Percentiles rank a stretch among this genome's conserved stretches.
phyloP scores from a whole-genome alignment of 352 stramenopile genomes.

The Globisporangium takayamanum region DNA sequence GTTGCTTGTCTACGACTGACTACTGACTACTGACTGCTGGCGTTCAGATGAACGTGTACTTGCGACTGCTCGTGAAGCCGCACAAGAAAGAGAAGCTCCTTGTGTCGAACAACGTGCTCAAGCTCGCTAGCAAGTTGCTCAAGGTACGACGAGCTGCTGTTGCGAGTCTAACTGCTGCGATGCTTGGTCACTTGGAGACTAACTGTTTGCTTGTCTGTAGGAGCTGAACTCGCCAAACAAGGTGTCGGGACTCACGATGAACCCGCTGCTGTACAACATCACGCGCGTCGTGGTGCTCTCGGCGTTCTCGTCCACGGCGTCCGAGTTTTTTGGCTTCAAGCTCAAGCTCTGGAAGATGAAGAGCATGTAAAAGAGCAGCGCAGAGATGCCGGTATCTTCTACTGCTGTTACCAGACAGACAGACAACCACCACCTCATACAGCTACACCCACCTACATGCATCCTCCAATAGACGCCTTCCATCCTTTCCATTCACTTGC shows the following conservation, averaged over 20 bases:
- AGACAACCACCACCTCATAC: not conserved
- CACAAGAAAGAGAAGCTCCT: slow-evolving; percentile 88
- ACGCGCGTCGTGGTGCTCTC: slow-evolving; percentile 86
- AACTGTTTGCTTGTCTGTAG: slow-evolving; percentile 16
- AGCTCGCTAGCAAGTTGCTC: slow-evolving; percentile 88
- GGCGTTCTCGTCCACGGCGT: slow-evolving; percentile 84
- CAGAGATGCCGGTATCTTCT: too few relatives aligned
- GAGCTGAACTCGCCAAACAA: slow-evolving; percentile 90
- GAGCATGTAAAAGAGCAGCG: slow-evolving; percentile 21
- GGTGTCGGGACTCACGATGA: slow-evolving; percentile 87
- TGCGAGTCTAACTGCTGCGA: not conserved
- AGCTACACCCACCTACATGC: not conserved
- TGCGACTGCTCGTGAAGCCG: slow-evolving; percentile 73
- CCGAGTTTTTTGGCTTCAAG: slow-evolving; percentile 90
- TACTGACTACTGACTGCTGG: not conserved
- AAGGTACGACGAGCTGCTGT: slow-evolving; percentile 31
- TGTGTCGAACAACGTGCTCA: slow-evolving; percentile 88
- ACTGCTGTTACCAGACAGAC: not conserved
- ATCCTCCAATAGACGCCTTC: too few relatives aligned
- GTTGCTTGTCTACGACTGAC: not conserved
- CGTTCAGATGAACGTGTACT: slow-evolving; percentile 80
- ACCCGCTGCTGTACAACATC: slow-evolving; percentile 86
- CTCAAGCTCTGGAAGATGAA: slow-evolving; percentile 90
- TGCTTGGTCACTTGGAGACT: not conserved
- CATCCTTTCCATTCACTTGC: too few relatives aligned